Evolutionary conservation across 768 basidiomycete species (phyloP).

Genomic region (Ramaria sp.): DNA sequence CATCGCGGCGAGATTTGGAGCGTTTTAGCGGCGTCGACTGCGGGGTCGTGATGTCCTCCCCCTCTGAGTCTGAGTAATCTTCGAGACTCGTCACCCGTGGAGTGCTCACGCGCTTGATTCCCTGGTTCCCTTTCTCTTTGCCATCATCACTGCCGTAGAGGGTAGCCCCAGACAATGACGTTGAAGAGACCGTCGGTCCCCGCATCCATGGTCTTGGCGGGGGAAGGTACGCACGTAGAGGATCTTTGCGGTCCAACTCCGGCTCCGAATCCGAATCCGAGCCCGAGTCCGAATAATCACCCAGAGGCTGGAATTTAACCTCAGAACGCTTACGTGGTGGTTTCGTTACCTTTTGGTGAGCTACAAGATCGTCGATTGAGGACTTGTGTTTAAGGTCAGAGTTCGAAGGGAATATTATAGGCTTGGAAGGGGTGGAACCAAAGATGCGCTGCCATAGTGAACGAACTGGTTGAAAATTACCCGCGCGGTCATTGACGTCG

Average conservation of each 20-base stretch:
- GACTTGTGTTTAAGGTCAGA: constrained; percentile 13
- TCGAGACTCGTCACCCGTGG: constrained; percentile 7
- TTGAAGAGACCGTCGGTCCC: not conserved
- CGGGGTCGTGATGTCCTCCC: constrained; percentile 18
- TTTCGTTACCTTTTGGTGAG: not conserved
- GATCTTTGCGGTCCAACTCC: constrained; percentile 1
- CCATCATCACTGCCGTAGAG: constrained; percentile 12
- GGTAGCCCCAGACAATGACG: constrained; percentile 6
- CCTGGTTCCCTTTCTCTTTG: constrained; percentile 13
- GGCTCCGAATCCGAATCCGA: constrained; percentile 8
- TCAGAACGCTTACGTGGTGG: not conserved
- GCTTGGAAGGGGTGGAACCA: constrained; percentile 8
- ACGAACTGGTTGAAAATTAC: constrained; percentile 41
- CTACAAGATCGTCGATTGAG: too few relatives aligned
- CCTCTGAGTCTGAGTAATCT: constrained; percentile 41
- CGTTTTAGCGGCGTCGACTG: constrained; percentile 1
- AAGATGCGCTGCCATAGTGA: constrained; percentile 46
- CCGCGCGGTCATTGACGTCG: constrained; percentile 34
- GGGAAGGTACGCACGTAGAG: not conserved
- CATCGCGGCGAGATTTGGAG: constrained; percentile 12
- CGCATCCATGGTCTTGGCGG: constrained; percentile 5
- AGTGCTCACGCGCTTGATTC: constrained; percentile 15
- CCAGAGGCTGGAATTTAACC: constrained; percentile 12
- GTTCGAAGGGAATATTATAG: constrained; percentile 19
- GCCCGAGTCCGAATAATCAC: constrained; percentile 7